phyloP scores from a whole-genome alignment of 768 basidiomycete genomes.

The Stropharia rugosoannulata region DNA sequence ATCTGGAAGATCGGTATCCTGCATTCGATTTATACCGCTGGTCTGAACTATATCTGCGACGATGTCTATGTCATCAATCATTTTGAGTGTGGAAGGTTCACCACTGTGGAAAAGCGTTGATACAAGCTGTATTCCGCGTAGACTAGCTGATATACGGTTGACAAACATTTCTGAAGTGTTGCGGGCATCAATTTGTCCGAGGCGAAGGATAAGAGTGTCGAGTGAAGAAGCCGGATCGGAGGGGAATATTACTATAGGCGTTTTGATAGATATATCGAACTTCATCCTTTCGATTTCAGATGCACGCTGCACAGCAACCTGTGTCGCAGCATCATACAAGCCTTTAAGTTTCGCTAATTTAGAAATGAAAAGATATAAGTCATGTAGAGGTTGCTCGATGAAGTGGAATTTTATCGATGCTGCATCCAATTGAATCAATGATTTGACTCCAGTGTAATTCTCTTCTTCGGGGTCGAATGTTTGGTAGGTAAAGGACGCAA shows the following conservation, averaged over 20 bases:
- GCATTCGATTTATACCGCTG: constrained; percentile 49
- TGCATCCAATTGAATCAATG: constrained; percentile 76
- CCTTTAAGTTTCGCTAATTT: constrained; percentile 92
- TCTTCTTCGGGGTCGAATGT: constrained; percentile 79
- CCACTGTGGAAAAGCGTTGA: constrained; percentile 60
- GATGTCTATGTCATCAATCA: constrained; percentile 89
- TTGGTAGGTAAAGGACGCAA: constrained; percentile 93
- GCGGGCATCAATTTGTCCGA: constrained; percentile 85
- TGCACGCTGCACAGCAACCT: constrained; percentile 89
- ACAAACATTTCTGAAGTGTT: constrained; percentile 64
- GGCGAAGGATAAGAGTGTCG: constrained; percentile 75
- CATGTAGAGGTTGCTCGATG: constrained; percentile 87
- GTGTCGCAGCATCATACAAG: constrained; percentile 90
- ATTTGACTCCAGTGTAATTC: constrained; percentile 76
- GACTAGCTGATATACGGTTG: constrained; percentile 69
- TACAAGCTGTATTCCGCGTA: constrained; percentile 81
- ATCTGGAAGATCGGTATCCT: constrained; percentile 59
- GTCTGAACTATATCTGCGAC: constrained; percentile 66
- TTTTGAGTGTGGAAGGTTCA: constrained; percentile 61
- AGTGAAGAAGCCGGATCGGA: constrained; percentile 55
- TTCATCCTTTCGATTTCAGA: constrained; percentile 94
- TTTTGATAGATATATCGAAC: constrained; percentile 86
- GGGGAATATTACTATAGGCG: constrained; percentile 91
- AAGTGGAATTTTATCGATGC: constrained; percentile 90
- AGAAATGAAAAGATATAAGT: constrained; percentile 78